Base-by-base conservation (phyloP, 2,329 filamentous ascomycete species). In the Aspergillus transmontanensis region DNA sequence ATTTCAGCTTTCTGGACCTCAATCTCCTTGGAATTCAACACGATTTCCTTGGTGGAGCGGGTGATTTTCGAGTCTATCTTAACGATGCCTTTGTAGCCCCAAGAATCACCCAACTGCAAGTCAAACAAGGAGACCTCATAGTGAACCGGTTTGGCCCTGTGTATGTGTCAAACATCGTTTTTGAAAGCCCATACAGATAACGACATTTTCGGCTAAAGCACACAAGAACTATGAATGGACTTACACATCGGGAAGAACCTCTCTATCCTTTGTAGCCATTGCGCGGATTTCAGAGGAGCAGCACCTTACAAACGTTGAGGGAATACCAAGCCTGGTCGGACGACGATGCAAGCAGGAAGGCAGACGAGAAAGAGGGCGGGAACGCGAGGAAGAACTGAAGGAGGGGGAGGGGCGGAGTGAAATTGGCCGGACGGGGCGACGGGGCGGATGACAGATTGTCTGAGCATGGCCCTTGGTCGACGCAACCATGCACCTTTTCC, bases 1-100 rank as follows among this genome's bases (percentile, higher is more conserved):
- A 79, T 57, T 57, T 78, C 73, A 19, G 86, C 89, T 65, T 82
- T 84, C 67, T 89, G 84, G 45, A 98, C 85, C 75, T 91, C 91
- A 72, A 99, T 86, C 76, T 97, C 89, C 73, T 95, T 87, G 50
- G 91, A 85, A 79, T 99, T 99, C 77, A 98, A 82, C 48, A 91
- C 87, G 66, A 99, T 88, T 69, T 93, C 86, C 72, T 87, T 91
- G 68, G 90, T 90, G 39, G 89, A 81, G 75, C 89, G 87, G 69
- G 85, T 84, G 76, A 98, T 85, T 63, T 90, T 87, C 63, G 90
- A 85, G 69, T 90, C 86, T 76, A 99, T 96, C 68, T 87, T 90
- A 67, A 97, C 92, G 23, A 85, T 88, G 68, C 95, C 95, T 81
- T 94, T 88, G 82, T 94, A 99, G 64, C 86, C 88, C 89, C 94